These are phyloP conservation scores for Galeopsis tetrahit DNA, from an alignment of 257 asterid genomes.

Conservation along the genomic window DNA sequence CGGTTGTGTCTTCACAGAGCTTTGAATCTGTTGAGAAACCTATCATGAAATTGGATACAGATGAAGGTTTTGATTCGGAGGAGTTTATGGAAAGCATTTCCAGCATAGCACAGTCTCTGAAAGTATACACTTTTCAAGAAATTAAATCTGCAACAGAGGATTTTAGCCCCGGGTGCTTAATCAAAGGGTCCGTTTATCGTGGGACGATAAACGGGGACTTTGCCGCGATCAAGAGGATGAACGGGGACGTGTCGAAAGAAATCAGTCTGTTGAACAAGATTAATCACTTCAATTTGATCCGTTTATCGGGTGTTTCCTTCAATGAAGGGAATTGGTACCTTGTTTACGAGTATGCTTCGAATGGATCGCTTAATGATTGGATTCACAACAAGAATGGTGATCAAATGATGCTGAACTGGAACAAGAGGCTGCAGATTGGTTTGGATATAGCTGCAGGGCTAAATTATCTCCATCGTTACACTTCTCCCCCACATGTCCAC, in stretches of 20 bases:
- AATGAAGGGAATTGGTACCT: conserved; percentile 80
- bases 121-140: conserved; percentile 66
- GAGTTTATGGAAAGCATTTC: conserved; percentile 64
- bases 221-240: conserved; percentile 88
- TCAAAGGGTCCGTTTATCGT: conserved; percentile 77
- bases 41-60: conserved; percentile 20
- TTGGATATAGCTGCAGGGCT: conserved; percentile 80
- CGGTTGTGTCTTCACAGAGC: conserved; percentile 38
- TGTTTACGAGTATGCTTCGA: conserved; percentile 78
- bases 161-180: conserved; percentile 55
- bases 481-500: conserved; percentile 82
- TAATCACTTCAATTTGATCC: conserved; percentile 83
- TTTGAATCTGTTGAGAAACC: conserved; percentile 52
- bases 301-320: conserved; percentile 85
- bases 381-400: conserved; percentile 33
- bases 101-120: conserved; percentile 68
- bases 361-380: conserved; percentile 71
- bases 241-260: conserved; percentile 82
- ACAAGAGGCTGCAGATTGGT: conserved; percentile 66
- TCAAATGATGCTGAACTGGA: conserved; percentile 53
- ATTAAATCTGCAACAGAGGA: conserved; percentile 64
- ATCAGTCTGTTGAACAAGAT: conserved; percentile 73
- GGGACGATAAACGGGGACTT: conserved; percentile 76
- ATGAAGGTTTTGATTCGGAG: conserved; percentile 42
- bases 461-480: conserved; percentile 80